Evolutionary conservation across 2,329 filamentous ascomycete genomes (phyloP).

Genomic region (Fusarium oligoseptatum): DNA sequence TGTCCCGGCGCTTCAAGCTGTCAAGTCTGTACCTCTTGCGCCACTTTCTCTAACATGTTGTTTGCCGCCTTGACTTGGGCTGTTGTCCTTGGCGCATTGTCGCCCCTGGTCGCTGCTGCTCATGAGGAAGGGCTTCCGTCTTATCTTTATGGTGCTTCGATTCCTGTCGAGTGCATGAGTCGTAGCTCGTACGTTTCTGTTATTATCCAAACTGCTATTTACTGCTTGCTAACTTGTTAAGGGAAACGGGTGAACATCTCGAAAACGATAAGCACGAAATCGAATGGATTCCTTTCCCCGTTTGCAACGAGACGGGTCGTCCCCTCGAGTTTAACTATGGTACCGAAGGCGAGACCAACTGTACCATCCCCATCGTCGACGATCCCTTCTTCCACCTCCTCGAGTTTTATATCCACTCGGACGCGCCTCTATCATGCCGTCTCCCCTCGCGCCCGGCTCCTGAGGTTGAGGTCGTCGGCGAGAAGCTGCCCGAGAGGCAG

Average conservation of each 20-base stretch:
- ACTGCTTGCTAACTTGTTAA: conserved; percentile 53
- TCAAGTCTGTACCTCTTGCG: conserved; percentile 4
- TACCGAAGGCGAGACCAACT: conserved; percentile 83
- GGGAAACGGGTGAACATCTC: conserved; percentile 91
- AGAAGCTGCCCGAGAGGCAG: conserved; percentile 63
- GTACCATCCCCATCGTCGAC: conserved; percentile 81
- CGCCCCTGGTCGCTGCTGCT: conserved; percentile 46
- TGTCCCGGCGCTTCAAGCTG: conserved; percentile 24
- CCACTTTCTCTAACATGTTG: conserved; percentile 34
- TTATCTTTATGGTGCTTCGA: conserved; percentile 75
- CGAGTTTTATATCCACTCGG: conserved; percentile 98
- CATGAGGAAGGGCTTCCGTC: conserved; percentile 65
- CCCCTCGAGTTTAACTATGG: conserved; percentile 91
- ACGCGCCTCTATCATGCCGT: conserved; percentile 92
- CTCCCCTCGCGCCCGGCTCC: conserved; percentile 81
- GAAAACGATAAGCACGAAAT: conserved; percentile 84
- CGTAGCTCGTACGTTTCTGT: conserved; percentile 73
- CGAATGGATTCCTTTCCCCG: conserved; percentile 91
- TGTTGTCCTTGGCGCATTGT: conserved; percentile 43
- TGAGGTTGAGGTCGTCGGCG: conserved; percentile 68
- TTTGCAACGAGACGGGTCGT: conserved; percentile 87
- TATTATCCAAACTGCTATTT: not conserved
- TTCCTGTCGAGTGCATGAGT: conserved; percentile 80
- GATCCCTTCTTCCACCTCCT: conserved; percentile 89
- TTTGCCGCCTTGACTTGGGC: conserved; percentile 32